These are phyloP conservation scores for Russula brevipes DNA, from an alignment of 768 basidiomycete genomes.

Conservation along the genomic window DNA sequence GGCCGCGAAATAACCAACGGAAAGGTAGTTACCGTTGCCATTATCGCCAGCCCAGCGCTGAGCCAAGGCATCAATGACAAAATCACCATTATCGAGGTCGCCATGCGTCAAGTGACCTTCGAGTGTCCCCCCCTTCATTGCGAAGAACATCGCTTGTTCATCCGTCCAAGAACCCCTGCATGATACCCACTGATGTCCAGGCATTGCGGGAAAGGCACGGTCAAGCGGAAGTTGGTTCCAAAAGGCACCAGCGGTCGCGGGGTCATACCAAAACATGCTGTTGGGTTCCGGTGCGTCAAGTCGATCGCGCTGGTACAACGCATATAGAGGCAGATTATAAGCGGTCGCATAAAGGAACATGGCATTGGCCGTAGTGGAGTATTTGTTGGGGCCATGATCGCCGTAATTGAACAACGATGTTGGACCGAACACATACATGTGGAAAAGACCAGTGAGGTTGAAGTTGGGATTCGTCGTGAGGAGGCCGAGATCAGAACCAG, in stretches of 20 bases:
- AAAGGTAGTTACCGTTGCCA: slow-evolving; percentile 80
- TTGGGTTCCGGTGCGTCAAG: slow-evolving; percentile 53
- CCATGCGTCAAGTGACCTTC: slow-evolving; percentile 90
- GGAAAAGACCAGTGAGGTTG: slow-evolving; percentile 71
- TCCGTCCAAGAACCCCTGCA: slow-evolving; percentile 95
- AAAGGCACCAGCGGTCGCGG: slow-evolving; percentile 77
- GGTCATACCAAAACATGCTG: slow-evolving; percentile 87
- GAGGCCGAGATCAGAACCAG: slow-evolving; percentile 77
- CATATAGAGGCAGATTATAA: slow-evolving; percentile 67
- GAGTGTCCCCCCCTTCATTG: slow-evolving; percentile 79
- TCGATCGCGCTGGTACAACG: slow-evolving; percentile 86
- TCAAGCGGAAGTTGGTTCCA: slow-evolving; percentile 87
- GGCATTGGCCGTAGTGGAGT: slow-evolving; percentile 84
- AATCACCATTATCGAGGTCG: slow-evolving; percentile 92
- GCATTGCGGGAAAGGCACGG: slow-evolving; percentile 62
- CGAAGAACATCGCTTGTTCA: slow-evolving; percentile 73
- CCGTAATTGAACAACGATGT: slow-evolving; percentile 83
- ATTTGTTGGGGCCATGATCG: slow-evolving; percentile 93
- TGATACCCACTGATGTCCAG: slow-evolving; percentile 77
- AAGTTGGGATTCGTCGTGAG: slow-evolving; percentile 66
- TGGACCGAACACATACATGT: slow-evolving; percentile 82
- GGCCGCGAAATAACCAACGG: slow-evolving; percentile 69
- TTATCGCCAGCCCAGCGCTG: slow-evolving; percentile 93
- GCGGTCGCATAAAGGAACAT: slow-evolving; percentile 72
- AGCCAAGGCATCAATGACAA: slow-evolving; percentile 91